Base-by-base conservation (phyloP, 192 early-diverging fungal genomes). In the Podila epigama region DNA sequence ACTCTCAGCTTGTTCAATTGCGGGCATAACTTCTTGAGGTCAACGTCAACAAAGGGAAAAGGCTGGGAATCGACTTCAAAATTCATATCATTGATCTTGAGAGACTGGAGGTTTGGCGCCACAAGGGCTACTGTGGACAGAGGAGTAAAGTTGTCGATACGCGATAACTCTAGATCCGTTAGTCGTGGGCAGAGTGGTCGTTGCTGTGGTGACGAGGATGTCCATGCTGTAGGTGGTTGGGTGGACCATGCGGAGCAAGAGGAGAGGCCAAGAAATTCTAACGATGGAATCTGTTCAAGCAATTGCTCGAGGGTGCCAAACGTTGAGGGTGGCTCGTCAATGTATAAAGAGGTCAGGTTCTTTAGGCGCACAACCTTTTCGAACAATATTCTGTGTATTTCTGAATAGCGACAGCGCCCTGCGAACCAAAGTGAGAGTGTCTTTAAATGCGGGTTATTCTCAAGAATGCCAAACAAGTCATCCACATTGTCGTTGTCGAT, bases 371-470 rank as follows among this genome's bases (percentile, higher is more conserved):
- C 25, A 8, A 48, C 44, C 44, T 22, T 18, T 11, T 48, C 18
- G n/a, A 48, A 15, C 44, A 25, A 15, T 25, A 48, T 25, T 22
- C 44, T 22, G n/a, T n/a, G n/a, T n/a, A n/a, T n/a, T 48, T 48
- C 44, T 48, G 44, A 22, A 15, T 48, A 0, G 6, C 25, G 44
- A 20, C n/a, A 48, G 11, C n/a, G n/a, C 44, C n/a, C n/a, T n/a
- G n/a, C n/a, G n/a, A n/a, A n/a, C n/a, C n/a, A n/a, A n/a, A 48
- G 20, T 7, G 44, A 18, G n/a, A 48, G 5, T 22, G 20, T 48
- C 36, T 63, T 53, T 4, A 77, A 20, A n/a, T 60, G 34, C 4
- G 31, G 34, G 40, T 68, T 68, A 3, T 41, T 60, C 44, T 22
- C 18, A 29, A 77, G 28, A 7, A 77, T 57, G 3, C 10, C 4